phyloP scores from a whole-genome alignment of 257 asterid species.

The Apocynum venetum region DNA sequence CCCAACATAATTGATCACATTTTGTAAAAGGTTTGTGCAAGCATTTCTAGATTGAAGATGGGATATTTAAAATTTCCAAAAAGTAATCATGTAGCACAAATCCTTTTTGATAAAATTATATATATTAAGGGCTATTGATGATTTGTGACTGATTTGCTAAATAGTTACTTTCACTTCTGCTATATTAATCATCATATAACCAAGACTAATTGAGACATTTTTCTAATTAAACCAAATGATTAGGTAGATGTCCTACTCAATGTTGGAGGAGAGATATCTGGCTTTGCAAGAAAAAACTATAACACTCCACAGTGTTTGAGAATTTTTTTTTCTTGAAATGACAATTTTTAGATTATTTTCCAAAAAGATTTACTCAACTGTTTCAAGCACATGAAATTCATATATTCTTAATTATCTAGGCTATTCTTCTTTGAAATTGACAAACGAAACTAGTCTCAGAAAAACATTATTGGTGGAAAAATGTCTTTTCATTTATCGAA shows the following conservation, averaged over 20 bases:
- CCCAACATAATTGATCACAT: not conserved
- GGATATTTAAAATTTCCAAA: no score
- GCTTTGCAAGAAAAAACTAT: constrained; percentile 1
- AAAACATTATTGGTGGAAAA: no score
- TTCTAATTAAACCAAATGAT: not conserved
- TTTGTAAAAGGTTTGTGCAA: not conserved
- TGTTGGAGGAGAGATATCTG: not conserved
- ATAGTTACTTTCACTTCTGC: constrained; percentile 13
- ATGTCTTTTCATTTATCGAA: not conserved
- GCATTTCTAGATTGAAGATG: not conserved
- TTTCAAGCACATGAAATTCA: not conserved
- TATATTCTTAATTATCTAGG: no score
- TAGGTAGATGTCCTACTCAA: constrained; percentile 19
- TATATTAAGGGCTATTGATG: not conserved
- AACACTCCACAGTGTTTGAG: not conserved
- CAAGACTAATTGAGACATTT: not conserved
- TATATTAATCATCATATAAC: constrained; percentile 11
- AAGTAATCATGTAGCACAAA: not conserved
- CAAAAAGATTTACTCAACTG: not conserved
- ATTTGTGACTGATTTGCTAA: constrained; percentile 6
- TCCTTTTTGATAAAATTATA: not conserved
- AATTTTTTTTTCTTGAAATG: not conserved
- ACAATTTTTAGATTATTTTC: not conserved
- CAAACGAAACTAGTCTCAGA: not conserved
- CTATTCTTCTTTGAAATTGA: not conserved